These are phyloP conservation scores for Sarocladium kiliense DNA, from an alignment of 2,329 filamentous ascomycete species.

Conservation along the genomic window DNA sequence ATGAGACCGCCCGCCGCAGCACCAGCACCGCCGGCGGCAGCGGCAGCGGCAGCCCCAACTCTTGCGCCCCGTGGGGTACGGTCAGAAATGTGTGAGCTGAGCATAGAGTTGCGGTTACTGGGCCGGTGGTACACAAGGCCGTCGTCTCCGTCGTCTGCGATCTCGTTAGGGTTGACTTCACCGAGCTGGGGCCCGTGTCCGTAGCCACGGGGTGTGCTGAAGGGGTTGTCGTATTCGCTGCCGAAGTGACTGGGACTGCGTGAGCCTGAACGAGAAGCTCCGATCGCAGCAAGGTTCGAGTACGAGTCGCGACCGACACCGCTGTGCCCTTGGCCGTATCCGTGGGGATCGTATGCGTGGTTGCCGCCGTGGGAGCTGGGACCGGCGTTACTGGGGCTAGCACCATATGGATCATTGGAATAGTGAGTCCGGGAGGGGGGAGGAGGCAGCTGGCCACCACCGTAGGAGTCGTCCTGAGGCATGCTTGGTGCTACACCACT, in stretches of 20 bases:
- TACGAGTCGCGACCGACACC: constrained; percentile 33
- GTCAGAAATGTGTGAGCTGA: constrained; percentile 44
- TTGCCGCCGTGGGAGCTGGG: constrained; percentile 11
- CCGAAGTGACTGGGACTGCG: constrained; percentile 44
- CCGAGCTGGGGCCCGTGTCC: constrained; percentile 41
- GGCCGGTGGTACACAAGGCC: constrained; percentile 54
- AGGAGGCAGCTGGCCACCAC: constrained; percentile 27
- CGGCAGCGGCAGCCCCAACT: constrained; percentile 33
- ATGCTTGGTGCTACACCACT: constrained; percentile 10
- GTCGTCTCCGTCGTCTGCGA: constrained; percentile 85
- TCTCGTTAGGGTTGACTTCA: constrained; percentile 70
- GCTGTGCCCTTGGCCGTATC: constrained; percentile 20
- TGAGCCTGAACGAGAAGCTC: constrained; percentile 35
- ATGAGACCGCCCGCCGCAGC: constrained; percentile 32
- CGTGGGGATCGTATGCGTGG: constrained; percentile 11
- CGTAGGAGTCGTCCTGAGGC: background rate
- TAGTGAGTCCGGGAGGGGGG: constrained; percentile 29
- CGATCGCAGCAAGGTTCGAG: constrained; percentile 35
- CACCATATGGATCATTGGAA: constrained; percentile 13
- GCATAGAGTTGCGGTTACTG: constrained; percentile 49
- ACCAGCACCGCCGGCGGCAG: constrained; percentile 36
- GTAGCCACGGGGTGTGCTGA: constrained; percentile 1
- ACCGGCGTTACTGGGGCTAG: background rate
- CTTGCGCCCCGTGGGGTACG: constrained; percentile 17
- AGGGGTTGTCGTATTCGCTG: constrained; percentile 55